Conservation (phyloP, 1,284 basidiomycete species). For the Mrakiaceae sp. region DNA sequence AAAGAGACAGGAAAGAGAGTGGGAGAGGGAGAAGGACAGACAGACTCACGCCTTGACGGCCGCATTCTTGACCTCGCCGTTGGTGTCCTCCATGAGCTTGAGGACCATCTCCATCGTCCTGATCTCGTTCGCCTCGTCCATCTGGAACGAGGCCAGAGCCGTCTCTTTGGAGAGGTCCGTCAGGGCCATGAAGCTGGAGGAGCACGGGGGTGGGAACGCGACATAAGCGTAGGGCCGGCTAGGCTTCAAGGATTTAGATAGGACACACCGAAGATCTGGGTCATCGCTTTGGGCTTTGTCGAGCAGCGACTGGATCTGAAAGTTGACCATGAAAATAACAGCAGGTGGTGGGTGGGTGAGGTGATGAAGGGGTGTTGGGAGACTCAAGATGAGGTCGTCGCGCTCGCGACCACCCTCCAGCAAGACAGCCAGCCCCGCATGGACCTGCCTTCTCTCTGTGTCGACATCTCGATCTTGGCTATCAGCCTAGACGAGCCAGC, state of each 20-base stretch:
- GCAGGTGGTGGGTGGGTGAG: too few species aligned
- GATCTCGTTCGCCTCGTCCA: constrained; percentile 70
- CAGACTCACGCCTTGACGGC: constrained; percentile 72
- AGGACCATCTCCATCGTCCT: constrained; percentile 71
- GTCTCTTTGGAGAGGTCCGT: constrained; percentile 84
- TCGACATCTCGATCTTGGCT: too few species aligned
- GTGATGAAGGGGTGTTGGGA: too few species aligned
- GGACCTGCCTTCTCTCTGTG: too few species aligned
- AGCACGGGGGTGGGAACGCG: constrained; percentile 1
- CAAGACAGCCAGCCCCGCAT: too few species aligned
- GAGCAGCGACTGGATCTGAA: constrained; percentile 14
- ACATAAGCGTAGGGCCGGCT: not conserved
- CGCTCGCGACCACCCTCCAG: too few species aligned
- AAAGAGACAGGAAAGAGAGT: too few species aligned
- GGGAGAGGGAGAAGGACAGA: not conserved
- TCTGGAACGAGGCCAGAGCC: constrained; percentile 54
- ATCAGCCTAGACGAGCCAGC: too few species aligned
- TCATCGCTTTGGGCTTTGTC: constrained; percentile 17
- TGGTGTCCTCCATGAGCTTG: constrained; percentile 76
- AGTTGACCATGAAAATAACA: constrained; percentile 4
- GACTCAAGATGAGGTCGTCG: too few species aligned
- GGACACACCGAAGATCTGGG: constrained; percentile 13
- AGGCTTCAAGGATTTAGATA: not conserved
- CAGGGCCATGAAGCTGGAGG: constrained; percentile 76
- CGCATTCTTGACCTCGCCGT: constrained; percentile 96